Conservation (phyloP, 441 rosid genomes). For the Pelargonium fulgidum region DNA sequence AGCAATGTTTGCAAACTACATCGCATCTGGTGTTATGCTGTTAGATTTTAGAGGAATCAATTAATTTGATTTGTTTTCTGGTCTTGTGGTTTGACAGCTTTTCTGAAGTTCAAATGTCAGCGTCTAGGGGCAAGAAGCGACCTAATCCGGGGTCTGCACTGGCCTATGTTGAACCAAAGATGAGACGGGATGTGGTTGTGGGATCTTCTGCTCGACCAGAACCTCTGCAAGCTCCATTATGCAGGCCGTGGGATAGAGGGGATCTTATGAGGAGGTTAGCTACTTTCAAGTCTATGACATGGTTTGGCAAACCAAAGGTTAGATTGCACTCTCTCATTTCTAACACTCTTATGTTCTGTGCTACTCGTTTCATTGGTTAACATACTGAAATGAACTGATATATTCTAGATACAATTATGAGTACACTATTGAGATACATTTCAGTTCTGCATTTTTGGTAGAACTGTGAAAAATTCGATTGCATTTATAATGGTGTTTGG, state of each 20-base stretch:
- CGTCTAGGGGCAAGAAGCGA: conserved; percentile 51
- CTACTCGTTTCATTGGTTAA: neutral
- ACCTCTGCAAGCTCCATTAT: conserved; percentile 40
- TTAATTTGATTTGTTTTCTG: neutral
- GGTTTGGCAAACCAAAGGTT: conserved; percentile 95
- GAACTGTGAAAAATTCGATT: neutral
- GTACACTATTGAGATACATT: neutral
- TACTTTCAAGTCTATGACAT: conserved; percentile 91
- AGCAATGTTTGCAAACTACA: neutral
- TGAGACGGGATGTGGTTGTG: conserved; percentile 20
- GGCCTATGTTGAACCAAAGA: conserved; percentile 45
- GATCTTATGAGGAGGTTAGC: conserved; percentile 81
- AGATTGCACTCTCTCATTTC: neutral
- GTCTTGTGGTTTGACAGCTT: conserved; percentile 29
- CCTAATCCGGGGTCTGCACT: conserved; percentile 42
- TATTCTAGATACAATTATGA: neutral
- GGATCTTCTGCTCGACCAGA: conserved; percentile 23
- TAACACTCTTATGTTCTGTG: neutral
- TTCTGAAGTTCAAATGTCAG: conserved; percentile 21
- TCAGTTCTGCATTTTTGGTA: neutral
- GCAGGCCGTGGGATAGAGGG: conserved; percentile 90
- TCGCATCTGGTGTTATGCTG: neutral
- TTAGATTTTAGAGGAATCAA: neutral
- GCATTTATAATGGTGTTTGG: neutral
- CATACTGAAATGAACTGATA: neutral